Percentiles rank a stretch among this genome's conserved stretches.
Evolutionary conservation across 73 alveolate genomes (phyloP).

Genomic region (Tetrahymena thermophila): DNA sequence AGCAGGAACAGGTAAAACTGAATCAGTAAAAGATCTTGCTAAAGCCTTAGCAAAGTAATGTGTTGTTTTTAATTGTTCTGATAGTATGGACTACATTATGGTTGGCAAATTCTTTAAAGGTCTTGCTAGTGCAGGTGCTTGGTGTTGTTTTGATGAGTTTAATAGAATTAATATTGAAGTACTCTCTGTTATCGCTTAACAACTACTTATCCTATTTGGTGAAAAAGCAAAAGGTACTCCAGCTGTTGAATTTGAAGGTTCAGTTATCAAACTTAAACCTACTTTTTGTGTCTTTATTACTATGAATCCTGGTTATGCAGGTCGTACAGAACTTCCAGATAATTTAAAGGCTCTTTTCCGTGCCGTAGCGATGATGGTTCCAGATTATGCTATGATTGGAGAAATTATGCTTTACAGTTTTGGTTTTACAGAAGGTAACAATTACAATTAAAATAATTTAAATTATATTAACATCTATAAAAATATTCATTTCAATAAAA

Average conservation of each 20-base stretch:
- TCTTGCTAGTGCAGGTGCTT: conserved; percentile 92
- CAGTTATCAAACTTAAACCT: conserved; percentile 85
- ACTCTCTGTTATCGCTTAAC: conserved; percentile 80
- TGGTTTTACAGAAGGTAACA: conserved; percentile 91
- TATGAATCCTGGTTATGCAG: conserved; percentile 67
- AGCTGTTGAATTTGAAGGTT: conserved; percentile 91
- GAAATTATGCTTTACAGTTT: conserved; percentile 92
- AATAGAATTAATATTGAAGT: conserved; percentile 94
- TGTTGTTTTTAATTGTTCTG: conserved; percentile 99
- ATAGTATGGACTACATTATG: conserved; percentile 89
- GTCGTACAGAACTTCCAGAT: conserved; percentile 95
- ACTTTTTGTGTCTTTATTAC: conserved; percentile 92
- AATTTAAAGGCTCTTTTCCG: conserved; percentile 91
- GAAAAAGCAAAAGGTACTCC: conserved; percentile 79
- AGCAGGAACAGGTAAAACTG: conserved; percentile 99
- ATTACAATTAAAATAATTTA: neutral
- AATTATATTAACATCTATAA: conserved; percentile 80
- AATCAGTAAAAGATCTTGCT: conserved; percentile 97
- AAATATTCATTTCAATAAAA: too few relatives aligned
- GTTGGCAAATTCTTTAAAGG: conserved; percentile 95
- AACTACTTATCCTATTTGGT: conserved; percentile 77
- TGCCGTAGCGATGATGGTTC: conserved; percentile 96
- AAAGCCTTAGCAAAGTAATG: conserved; percentile 98
- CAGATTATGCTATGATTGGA: conserved; percentile 93
- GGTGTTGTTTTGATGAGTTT: conserved; percentile 98